Evolutionary conservation across 2,329 filamentous ascomycete species (phyloP), one percentile per base, ranked within the genome.

Genomic region (Ascochyta fabae): DNA sequence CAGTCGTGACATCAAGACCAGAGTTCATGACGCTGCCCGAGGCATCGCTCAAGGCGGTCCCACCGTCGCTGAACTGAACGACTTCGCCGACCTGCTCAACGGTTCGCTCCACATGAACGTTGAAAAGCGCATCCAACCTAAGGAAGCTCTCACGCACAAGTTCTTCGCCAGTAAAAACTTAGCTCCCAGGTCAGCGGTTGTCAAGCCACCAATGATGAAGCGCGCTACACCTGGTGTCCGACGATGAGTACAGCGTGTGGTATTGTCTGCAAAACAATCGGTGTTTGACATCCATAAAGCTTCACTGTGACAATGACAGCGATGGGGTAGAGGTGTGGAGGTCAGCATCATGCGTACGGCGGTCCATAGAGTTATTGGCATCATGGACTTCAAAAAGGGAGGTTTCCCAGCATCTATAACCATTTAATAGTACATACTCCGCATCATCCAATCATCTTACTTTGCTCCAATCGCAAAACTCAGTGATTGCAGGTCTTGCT

Each of bases 61-160:
- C 9, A 91, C 95, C 74, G 80, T 84, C 35, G 89, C 88, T 73
- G 92, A 97, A 67, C 79, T 97, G 59, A 88, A 89, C 56, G 82
- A 89, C 48, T 96, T 99, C 75, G 83, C 92, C 64, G 93, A 98
- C 75, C 79, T 99, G 44, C 79, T 99, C 53, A 93, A 96, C 70
- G 88, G 90, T 51, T 98, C 93, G 72, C 81, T 99, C 61, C 87
- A 88, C 55, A 83, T 98, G 61, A 96, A 98, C 71, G 92, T 94
- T 0, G 93, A 96, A 74, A 96, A 96, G 81, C 86, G 95, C 60
- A 90, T 95, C 68, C 94, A 90, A 42, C 91, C 95, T 0, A 81
- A 84, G 13, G 93, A 98, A 69, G 95, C 95, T 44, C 79, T 98
- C 66, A 88, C 87, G 70, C 94, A 98, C 79, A 90, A 90, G 1